Conservation (phyloP, 495 filamentous ascomycete species). For the Podospora tetraspora region DNA sequence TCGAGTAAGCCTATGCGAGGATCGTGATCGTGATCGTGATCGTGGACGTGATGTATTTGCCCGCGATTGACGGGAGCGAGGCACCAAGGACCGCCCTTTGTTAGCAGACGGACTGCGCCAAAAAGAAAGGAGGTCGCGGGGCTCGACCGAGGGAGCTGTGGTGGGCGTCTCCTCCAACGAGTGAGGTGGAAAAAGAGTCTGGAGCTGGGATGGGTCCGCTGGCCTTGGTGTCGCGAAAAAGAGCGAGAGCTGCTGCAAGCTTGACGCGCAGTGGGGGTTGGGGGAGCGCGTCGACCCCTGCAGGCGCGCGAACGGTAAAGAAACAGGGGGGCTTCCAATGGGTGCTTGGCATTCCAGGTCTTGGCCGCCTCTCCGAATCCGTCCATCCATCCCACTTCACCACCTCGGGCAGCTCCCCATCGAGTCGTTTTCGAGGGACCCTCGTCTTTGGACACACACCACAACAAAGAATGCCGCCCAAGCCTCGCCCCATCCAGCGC, state of each 20-base stretch:
- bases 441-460: background rate
- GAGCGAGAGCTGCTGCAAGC: background rate
- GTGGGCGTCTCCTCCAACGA: background rate
- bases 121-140: background rate
- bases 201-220: background rate
- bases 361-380: background rate
- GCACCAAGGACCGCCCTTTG: background rate
- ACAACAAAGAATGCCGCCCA: conserved; percentile 24
- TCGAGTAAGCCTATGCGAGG: conserved; percentile 10
- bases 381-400: background rate
- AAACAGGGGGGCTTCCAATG: background rate
- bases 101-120: background rate
- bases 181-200: background rate
- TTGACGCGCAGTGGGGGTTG: conserved; percentile 5
- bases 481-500: conserved; percentile 72
- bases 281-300: conserved; percentile 16
- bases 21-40: background rate
- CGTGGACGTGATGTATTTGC: background rate
- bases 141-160: background rate
- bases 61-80: background rate
- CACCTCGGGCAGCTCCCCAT: background rate
- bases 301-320: background rate
- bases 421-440: background rate
- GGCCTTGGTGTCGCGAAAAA: conserved; percentile 2
- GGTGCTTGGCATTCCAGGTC: background rate